phyloP scores from a whole-genome alignment of 805 yeast genomes.

The Candida ficus region DNA sequence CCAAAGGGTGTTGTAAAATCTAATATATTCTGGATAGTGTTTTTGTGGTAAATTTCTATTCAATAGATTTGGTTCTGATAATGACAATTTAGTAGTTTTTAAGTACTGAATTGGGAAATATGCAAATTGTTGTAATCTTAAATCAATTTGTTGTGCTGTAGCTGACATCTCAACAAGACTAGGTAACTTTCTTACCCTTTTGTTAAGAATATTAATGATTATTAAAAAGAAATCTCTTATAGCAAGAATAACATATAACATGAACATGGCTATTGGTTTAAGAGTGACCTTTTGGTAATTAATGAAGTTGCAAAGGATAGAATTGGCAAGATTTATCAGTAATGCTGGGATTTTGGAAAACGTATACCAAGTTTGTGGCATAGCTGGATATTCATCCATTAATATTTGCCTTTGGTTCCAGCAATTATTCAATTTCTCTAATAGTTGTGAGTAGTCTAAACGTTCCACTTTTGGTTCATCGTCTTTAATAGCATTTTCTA shows the following conservation, averaged over 20 bases:
- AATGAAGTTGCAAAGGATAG: background rate
- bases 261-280: slow-evolving; percentile 11
- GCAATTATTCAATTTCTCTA: slow-evolving; percentile 18
- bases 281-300: slow-evolving; percentile 5
- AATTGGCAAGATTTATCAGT: background rate
- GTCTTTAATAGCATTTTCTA: background rate
- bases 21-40: slow-evolving; percentile 59
- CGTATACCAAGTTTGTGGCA: slow-evolving; percentile 14
- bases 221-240: slow-evolving; percentile 15
- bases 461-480: background rate
- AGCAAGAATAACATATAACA: slow-evolving; percentile 9
- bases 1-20: slow-evolving; percentile 87
- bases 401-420: slow-evolving; percentile 15
- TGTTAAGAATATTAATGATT: slow-evolving; percentile 26
- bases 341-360: slow-evolving; percentile 1
- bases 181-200: slow-evolving; percentile 15
- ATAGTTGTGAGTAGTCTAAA: background rate
- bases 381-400: slow-evolving; percentile 9
- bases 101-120: slow-evolving; percentile 77
- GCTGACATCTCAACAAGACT: slow-evolving; percentile 44
- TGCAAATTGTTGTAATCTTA: slow-evolving; percentile 69
- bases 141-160: slow-evolving; percentile 72
- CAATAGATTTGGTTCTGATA: slow-evolving; percentile 19
- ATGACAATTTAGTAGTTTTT: slow-evolving; percentile 34
- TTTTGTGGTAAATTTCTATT: slow-evolving; percentile 34